Conservation (phyloP, 2,329 filamentous ascomycete genomes). For the Cladophialophora immunda region DNA sequence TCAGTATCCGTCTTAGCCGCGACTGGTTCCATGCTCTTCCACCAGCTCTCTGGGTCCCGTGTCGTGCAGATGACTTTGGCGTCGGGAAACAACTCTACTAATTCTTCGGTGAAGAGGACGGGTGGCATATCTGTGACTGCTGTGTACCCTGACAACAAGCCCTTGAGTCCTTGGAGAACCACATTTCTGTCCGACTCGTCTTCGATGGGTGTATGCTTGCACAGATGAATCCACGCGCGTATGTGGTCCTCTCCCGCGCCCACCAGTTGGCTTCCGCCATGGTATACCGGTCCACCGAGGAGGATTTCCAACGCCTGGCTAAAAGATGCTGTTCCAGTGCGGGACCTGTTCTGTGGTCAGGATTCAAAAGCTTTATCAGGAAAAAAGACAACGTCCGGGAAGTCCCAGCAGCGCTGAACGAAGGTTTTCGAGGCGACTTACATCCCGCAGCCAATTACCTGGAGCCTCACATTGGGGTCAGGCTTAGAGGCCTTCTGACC, state of each 20-base stretch:
- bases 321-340: constrained; percentile 11
- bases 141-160: constrained; percentile 7
- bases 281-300: constrained; percentile 13
- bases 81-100: constrained; percentile 17
- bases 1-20: constrained; percentile 14
- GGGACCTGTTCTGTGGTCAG: neutral
- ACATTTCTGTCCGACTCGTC: constrained; percentile 10
- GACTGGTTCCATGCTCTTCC: constrained; percentile 9
- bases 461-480: constrained; percentile 14
- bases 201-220: constrained; percentile 20
- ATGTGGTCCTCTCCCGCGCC: constrained; percentile 14
- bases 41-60: constrained; percentile 17
- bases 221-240: constrained; percentile 10
- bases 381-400: neutral
- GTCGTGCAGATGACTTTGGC: constrained; percentile 18
- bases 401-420: neutral
- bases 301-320: constrained; percentile 15
- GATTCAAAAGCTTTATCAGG: neutral
- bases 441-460: constrained; percentile 19
- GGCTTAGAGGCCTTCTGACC: constrained; percentile 14
- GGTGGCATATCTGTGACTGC: constrained; percentile 15
- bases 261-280: constrained; percentile 16
- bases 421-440: neutral
- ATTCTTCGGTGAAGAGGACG: constrained; percentile 15
- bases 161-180: constrained; percentile 10